Conservation (phyloP, 2,329 filamentous ascomycete genomes). For the Nectriaceae sp. region DNA sequence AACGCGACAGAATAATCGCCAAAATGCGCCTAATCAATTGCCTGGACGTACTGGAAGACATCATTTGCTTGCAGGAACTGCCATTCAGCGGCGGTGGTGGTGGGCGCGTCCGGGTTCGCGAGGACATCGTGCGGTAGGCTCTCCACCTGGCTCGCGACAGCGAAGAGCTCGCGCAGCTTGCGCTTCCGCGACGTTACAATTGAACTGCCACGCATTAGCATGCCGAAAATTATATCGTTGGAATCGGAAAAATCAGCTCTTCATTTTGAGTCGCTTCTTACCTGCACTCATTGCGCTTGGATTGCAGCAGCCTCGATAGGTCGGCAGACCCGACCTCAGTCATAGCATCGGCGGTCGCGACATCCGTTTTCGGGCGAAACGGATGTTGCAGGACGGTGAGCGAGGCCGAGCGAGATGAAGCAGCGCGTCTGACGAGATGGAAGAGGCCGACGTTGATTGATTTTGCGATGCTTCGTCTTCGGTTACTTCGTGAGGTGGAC, state of each 20-base stretch:
- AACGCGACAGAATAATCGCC: slow-evolving; percentile 17
- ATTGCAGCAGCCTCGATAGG: slow-evolving; percentile 66
- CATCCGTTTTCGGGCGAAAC: slow-evolving; percentile 69
- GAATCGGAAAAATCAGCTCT: slow-evolving; percentile 53
- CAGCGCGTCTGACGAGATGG: slow-evolving; percentile 31
- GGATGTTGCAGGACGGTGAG: slow-evolving; percentile 44
- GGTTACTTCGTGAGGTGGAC: slow-evolving; percentile 29
- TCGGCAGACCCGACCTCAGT: slow-evolving; percentile 69
- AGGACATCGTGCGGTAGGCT: slow-evolving; percentile 61
- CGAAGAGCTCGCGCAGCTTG: slow-evolving; percentile 86
- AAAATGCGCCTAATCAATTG: slow-evolving; percentile 18
- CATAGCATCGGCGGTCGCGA: slow-evolving; percentile 69
- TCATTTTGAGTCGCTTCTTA: slow-evolving; percentile 47
- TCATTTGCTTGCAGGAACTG: slow-evolving; percentile 59
- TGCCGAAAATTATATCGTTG: slow-evolving; percentile 44
- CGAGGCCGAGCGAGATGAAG: slow-evolving; percentile 31
- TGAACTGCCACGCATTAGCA: slow-evolving; percentile 57
- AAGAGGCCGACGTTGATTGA: slow-evolving; percentile 35
- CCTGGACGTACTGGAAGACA: slow-evolving; percentile 57
- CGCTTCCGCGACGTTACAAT: slow-evolving; percentile 84
- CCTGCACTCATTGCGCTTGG: slow-evolving; percentile 64
- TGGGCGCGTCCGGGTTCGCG: slow-evolving; percentile 57
- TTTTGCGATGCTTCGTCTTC: slow-evolving; percentile 32
- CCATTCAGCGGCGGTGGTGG: slow-evolving; percentile 52
- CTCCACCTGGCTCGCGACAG: slow-evolving; percentile 71